Evolutionary conservation across 352 stramenopile genomes (phyloP), one percentile per base, ranked within the genome.

Genomic region (Pythium aphanidermatum): DNA sequence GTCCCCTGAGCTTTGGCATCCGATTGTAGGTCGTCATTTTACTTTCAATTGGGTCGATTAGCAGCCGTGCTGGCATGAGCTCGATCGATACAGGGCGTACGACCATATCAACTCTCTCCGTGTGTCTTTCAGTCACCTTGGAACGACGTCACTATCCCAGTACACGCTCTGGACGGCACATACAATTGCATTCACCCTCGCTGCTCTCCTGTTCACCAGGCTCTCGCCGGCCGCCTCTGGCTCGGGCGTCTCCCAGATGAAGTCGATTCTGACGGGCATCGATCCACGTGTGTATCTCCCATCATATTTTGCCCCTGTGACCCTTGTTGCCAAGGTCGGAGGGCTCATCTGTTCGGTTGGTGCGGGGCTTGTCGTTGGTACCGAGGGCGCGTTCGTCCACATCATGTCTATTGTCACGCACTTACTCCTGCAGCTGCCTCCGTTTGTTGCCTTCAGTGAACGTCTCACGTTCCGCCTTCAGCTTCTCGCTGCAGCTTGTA

Each of bases 301-400:
- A 2, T 75, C 81, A 4, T 94, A 92, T 57, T 90, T 95, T 64
- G 77, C 88, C 42, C 76, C 78, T 25, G 58, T 55, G 25, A 92
- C 81, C n/a, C 70, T 92, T n/a, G 38, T 95, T 9, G 82, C 85
- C 19, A 97, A 97, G 57, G 65, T 92, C 40, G 58, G 97, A 11
- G 96, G 96, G 20, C 90, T 99, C 5, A 84, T 96, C 6, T 97
- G 96, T 37, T 84, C 85, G 12, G 77, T 99, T 17, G 86, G 92
- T 6, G 86, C 86, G 2, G 96, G 96, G 3, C 77, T 99, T 11
- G 83, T 97, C 19, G 88, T 99, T 2, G 97, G 97, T 45, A 99
- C 97, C 8, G 97, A 99, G 68, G 97, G 97, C 24, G 95, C 97
- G 1, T 99, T 98, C 76, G 95, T 99, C n/a, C 94, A 98, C 71